Base-by-base conservation (phyloP, 805 yeast genomes). In the Ogataea paraovalis region DNA sequence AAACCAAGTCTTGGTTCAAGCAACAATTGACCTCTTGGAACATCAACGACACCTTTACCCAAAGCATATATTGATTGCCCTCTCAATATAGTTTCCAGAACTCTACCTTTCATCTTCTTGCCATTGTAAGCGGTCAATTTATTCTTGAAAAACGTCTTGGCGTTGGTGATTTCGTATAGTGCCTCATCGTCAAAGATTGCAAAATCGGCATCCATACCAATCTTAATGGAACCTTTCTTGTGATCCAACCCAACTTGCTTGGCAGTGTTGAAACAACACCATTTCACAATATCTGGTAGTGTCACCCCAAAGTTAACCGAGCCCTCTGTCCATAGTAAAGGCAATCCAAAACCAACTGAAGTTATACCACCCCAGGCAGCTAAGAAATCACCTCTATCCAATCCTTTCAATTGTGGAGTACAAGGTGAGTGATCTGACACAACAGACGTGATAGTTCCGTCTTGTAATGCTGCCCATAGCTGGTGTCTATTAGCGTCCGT, bases 401-500 rank as follows among this genome's bases (percentile, higher is more conserved):
- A 72, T 20, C 87, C 86, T 66, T 91, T 91, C 59, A 91, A 72
- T 50, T 88, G 88, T 0, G 97, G 96, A 0, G 96, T 88, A 68
- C 98, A 91, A 2, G 97, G 98, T 3, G 96, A 87, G 67, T 91
- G 98, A 65, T 91, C 98, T 12, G 96, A 86, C 6, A 92, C 97
- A 4, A 91, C 96, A 3, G 96, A 82, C 14, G 87, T 78, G 50
- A 91, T 83, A 28, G 82, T 69, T 33, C 80, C 82, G 20, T 74
- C 74, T 45, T 78, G 64, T 30, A 92, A 71, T 0, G 92, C 97
- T 47, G 75, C 68, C 97, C 97, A 92, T 41, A 91, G 74, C 33
- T 76, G 72, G 39, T 74, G 66, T 55, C 94, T 75, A 65, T 92
- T 92, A 39, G 75, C 74, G 52, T 84, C 82, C 1, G 85, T 72